These are phyloP conservation scores for Suillus subaureus DNA, from an alignment of 768 basidiomycete genomes.

Conservation along the genomic window DNA sequence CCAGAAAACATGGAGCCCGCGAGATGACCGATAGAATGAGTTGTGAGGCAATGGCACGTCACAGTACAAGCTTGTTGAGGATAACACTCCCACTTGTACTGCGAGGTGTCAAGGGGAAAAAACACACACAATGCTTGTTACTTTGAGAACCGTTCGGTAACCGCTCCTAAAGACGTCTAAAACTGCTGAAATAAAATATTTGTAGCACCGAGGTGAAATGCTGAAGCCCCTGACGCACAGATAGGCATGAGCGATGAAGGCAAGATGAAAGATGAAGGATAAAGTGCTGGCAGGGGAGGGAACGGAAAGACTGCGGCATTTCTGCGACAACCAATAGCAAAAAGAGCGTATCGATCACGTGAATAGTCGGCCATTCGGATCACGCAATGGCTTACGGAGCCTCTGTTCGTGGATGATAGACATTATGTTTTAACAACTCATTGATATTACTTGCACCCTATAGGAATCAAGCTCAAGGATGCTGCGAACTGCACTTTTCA, in stretches of 20 bases:
- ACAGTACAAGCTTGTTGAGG: slow-evolving; percentile 43
- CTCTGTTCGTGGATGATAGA: neutral
- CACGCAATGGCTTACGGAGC: slow-evolving; percentile 10
- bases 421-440: neutral
- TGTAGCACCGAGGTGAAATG: neutral
- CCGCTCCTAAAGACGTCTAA: neutral
- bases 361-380: slow-evolving; percentile 6
- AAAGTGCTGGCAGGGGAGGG: neutral
- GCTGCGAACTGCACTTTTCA: slow-evolving; percentile 26
- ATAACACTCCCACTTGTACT: slow-evolving; percentile 48
- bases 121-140: neutral
- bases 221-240: neutral
- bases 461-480: slow-evolving; percentile 16
- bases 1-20: neutral
- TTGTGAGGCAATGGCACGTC: slow-evolving; percentile 14
- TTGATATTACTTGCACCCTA: neutral
- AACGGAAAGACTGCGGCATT: slow-evolving; percentile 38
- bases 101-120: slow-evolving; percentile 15
- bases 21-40: neutral
- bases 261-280: neutral
- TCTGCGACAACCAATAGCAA: slow-evolving; percentile 41
- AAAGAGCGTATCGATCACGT: slow-evolving; percentile 21
- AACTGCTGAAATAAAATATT: neutral
- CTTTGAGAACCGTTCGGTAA: neutral
- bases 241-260: neutral